These are phyloP conservation scores for Diaporthe humulicola DNA, from an alignment of 2,329 filamentous ascomycete species.

Conservation along the genomic window DNA sequence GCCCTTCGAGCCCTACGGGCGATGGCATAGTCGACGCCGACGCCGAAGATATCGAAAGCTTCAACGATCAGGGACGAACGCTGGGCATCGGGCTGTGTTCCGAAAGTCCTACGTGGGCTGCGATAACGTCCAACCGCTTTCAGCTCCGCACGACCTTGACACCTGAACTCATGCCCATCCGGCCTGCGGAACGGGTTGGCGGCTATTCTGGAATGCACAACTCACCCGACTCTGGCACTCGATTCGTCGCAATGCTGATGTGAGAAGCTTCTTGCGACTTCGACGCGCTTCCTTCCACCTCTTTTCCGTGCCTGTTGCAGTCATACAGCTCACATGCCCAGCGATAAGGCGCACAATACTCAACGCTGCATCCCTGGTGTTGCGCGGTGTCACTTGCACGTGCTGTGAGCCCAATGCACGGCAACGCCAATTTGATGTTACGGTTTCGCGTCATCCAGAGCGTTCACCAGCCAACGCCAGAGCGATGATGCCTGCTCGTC, in stretches of 20 bases:
- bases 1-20: not conserved
- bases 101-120: slow-evolving; percentile 29
- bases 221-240: not conserved
- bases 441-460: slow-evolving; percentile 14
- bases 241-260: slow-evolving; percentile 16
- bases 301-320: not conserved
- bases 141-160: slow-evolving; percentile 15
- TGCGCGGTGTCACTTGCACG: not conserved
- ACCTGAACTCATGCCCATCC: slow-evolving; percentile 19
- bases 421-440: not conserved
- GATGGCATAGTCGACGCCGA: not conserved
- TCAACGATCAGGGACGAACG: not conserved
- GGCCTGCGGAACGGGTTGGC: slow-evolving; percentile 35
- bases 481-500: slow-evolving; percentile 23
- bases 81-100: slow-evolving; percentile 29
- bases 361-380: slow-evolving; percentile 17
- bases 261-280: slow-evolving; percentile 34
- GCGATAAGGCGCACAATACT: slow-evolving; percentile 13
- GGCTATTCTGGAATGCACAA: slow-evolving; percentile 31
- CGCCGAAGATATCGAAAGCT: not conserved
- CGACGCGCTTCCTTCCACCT: slow-evolving; percentile 26
- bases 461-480: slow-evolving; percentile 26
- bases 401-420: slow-evolving; percentile 32
- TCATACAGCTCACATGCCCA: slow-evolving; percentile 26
- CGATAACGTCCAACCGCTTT: not conserved